Percentiles rank a stretch among this genome's conserved stretches.
These are phyloP conservation scores for Hirschioporus abietinus DNA, from an alignment of 768 basidiomycete genomes.

Conservation along the genomic window DNA sequence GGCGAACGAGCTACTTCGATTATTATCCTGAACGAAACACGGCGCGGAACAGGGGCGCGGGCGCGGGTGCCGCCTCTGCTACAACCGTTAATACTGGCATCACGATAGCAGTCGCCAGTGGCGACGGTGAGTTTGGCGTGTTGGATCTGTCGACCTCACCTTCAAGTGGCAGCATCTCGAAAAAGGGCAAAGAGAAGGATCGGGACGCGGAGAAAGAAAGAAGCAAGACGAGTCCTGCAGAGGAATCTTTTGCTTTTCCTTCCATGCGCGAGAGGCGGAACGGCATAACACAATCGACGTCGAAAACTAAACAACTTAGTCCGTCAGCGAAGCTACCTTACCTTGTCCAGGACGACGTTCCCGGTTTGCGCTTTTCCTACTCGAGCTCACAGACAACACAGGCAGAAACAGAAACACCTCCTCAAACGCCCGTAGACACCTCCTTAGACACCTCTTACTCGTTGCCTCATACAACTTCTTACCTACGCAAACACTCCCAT, in stretches of 20 bases:
- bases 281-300: not conserved
- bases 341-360: not conserved
- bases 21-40: not conserved
- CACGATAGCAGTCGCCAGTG: not conserved
- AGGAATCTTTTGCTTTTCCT: not conserved
- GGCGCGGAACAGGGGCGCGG: not conserved
- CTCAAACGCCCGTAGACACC: slow-evolving; percentile 60
- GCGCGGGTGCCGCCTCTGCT: not conserved
- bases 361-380: not conserved
- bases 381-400: slow-evolving; percentile 3
- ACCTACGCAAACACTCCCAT: not conserved
- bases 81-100: not conserved
- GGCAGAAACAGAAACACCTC: slow-evolving; percentile 60
- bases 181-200: not conserved
- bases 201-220: not conserved
- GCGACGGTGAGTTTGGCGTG: not conserved
- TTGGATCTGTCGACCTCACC: not conserved
- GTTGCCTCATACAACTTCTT: slow-evolving; percentile 27
- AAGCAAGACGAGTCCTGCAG: not conserved
- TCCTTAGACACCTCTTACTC: slow-evolving; percentile 43
- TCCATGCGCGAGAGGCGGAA: not conserved
- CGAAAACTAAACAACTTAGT: not conserved
- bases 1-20: not conserved
- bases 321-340: not conserved
- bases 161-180: not conserved